phyloP scores from a whole-genome alignment of 2,329 filamentous ascomycete genomes.

The Didymella pomorum region DNA sequence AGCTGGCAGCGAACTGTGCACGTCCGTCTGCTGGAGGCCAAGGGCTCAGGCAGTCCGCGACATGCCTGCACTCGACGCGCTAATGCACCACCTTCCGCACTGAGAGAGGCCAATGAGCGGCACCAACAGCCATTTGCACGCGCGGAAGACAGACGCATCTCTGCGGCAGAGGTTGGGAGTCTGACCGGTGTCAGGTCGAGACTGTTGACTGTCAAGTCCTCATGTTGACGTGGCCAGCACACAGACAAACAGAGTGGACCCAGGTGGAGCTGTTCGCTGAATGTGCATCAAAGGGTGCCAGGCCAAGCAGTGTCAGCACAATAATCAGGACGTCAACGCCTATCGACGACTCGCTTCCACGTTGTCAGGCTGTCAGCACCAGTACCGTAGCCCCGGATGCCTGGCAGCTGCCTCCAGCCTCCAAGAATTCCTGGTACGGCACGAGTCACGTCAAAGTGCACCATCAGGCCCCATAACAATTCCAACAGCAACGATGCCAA shows the following conservation, averaged over 20 bases:
- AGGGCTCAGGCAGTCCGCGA: conserved; percentile 14
- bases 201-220: conserved; percentile 2
- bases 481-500: background rate
- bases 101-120: conserved; percentile 11
- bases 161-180: conserved; percentile 15
- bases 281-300: background rate
- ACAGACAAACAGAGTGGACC: conserved; percentile 7
- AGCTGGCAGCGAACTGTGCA: conserved; percentile 21
- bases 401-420: conserved; percentile 1
- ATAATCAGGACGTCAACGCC: background rate
- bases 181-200: conserved; percentile 17
- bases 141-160: conserved; percentile 21
- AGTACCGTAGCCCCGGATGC: conserved; percentile 12
- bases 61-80: conserved; percentile 16
- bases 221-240: conserved; percentile 17
- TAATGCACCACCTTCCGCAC: conserved; percentile 16
- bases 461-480: background rate
- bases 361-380: conserved; percentile 13
- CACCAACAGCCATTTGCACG: conserved; percentile 16
- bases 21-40: conserved; percentile 14
- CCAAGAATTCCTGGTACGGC: background rate
- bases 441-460: background rate
- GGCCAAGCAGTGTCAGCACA: background rate
- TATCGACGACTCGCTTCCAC: conserved; percentile 8
- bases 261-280: conserved; percentile 9